A percentile compares a stretch with the other conserved stretches of the same genome.
phyloP scores from a whole-genome alignment of 345 rosid genomes.

The Noccaea bulbosa region DNA sequence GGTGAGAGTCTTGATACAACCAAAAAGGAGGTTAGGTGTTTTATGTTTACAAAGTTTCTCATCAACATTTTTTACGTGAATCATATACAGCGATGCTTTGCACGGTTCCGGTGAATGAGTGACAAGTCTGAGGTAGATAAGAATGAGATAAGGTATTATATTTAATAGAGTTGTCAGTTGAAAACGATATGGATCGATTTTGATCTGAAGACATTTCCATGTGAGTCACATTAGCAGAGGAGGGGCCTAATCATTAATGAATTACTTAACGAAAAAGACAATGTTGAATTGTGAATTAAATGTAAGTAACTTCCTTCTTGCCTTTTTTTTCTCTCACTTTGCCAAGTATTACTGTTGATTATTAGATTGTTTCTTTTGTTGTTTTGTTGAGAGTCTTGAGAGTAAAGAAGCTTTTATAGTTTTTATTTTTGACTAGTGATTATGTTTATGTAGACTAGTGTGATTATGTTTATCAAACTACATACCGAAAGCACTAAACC shows the following conservation, averaged over 20 bases:
- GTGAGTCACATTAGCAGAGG: conserved; percentile 40
- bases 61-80: conserved; percentile 40
- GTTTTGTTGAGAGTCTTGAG: not conserved
- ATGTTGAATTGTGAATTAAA: conserved; percentile 27
- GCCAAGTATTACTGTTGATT: conserved; percentile 22
- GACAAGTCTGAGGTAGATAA: conserved; percentile 22
- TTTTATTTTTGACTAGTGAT: too few relatives aligned
- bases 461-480: too few relatives aligned
- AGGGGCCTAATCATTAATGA: conserved; percentile 36
- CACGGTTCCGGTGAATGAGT: conserved; percentile 25
- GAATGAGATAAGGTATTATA: conserved; percentile 23
- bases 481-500: too few relatives aligned
- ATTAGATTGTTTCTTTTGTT: not conserved
- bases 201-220: conserved; percentile 41
- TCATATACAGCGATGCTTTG: conserved; percentile 22
- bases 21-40: not conserved
- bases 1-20: not conserved
- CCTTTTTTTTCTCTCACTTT: conserved; percentile 2
- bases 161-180: conserved; percentile 34
- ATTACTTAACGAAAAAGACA: conserved; percentile 16
- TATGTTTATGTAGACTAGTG: too few relatives aligned
- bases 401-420: not conserved
- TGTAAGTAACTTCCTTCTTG: conserved; percentile 11
- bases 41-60: conserved; percentile 7
- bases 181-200: conserved; percentile 32